Base-by-base conservation (phyloP, 2,329 filamentous ascomycete genomes). In the Escovopsis weberi region DNA sequence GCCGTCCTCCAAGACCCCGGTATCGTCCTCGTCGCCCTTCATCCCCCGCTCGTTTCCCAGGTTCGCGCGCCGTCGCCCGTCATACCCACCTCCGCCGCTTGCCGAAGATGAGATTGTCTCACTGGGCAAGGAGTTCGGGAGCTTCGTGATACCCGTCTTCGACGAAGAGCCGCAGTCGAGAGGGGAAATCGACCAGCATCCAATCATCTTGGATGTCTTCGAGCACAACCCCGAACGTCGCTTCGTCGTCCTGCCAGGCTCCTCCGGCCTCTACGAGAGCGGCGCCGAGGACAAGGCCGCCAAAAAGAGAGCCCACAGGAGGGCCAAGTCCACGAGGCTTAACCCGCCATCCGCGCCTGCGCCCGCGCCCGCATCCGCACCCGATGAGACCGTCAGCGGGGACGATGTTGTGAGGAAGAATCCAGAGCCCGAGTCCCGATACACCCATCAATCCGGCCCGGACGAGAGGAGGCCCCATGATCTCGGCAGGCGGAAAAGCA, bases 21-120 rank as follows among this genome's bases (percentile, higher is more conserved):
- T 46, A 12, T 40, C 47, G 7, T 38, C 45, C 3, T 15, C 40
- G n/a, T 41, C 39, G 36, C 39, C 35, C 7, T 26, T 38, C 33
- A 35, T 38, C 7, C 39, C 43, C 30, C 45, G 45, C 19, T 44
- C 40, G n/a, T 45, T 44, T 33, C 37, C 39, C 26, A 38, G 44
- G 28, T 39, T 38, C 19, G 38, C 42, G 23, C 40, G 43, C 33
- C 37, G 54, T 37, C 59, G 48, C 43, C 28, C 28, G 28, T 53
- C 57, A 46, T 69, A 66, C 55, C 78, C 80, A 6, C 81, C 80
- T 2, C 66, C 68, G 15, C 79, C 82, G 4, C 77, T 60, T 33
- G 80, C 81, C 39, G 82, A 88, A 56, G 82, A 87, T 55, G 82
- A 85, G 57, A 63, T 56, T 12, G 68, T 65, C 12, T 74, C 81